Evolutionary conservation across 2,329 filamentous ascomycete genomes (phyloP).

Genomic region (Diaporthe eres): DNA sequence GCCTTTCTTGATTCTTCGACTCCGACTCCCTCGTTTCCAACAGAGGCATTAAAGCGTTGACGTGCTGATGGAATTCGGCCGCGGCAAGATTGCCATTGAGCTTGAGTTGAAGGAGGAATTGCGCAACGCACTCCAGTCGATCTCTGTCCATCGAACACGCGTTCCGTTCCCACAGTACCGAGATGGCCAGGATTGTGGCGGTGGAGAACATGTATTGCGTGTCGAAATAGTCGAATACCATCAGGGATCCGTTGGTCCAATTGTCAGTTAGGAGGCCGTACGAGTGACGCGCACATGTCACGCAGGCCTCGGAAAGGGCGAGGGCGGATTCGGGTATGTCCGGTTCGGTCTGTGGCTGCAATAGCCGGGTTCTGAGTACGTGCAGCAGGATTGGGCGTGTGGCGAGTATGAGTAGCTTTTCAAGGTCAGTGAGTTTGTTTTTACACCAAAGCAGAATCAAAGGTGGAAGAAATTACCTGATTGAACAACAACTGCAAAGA

Average conservation of each 20-base stretch:
- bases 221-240: constrained; percentile 17
- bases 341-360: background rate
- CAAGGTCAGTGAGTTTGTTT: too few relatives aligned
- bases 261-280: background rate
- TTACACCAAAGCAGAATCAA: fast-evolving
- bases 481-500: constrained; percentile 6
- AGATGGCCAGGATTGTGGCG: background rate
- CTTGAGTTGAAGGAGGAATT: background rate
- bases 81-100: constrained; percentile 1
- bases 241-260: background rate
- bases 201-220: constrained; percentile 19
- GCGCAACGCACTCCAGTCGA: background rate
- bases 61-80: background rate
- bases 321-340: constrained; percentile 6
- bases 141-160: constrained; percentile 7
- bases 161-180: constrained; percentile 2
- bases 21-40: background rate
- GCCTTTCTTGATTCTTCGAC: background rate
- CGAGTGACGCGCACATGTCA: constrained; percentile 8
- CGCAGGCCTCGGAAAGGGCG: constrained; percentile 2
- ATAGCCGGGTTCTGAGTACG: background rate
- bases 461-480: background rate
- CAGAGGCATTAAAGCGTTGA: background rate
- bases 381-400: constrained; percentile 16
- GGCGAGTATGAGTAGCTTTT: background rate